phyloP scores from a whole-genome alignment of 75 land plant species.

The Pinus albicaulis region DNA sequence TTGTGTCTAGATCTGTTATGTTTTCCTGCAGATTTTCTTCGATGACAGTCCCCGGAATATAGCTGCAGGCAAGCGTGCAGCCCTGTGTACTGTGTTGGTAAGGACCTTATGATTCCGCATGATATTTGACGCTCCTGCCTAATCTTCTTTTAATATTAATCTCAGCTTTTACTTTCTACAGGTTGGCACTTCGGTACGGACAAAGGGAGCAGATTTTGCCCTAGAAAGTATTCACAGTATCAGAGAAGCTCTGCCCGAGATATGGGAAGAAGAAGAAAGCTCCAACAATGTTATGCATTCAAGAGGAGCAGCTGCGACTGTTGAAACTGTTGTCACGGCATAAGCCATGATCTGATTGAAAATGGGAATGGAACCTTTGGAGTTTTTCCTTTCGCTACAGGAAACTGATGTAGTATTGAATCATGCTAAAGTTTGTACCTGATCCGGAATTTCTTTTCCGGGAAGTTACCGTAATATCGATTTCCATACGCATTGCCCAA shows the following conservation, averaged over 20 bases:
- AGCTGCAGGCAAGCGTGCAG: conserved; percentile 28
- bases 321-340: conserved; percentile 5
- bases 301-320: conserved; percentile 18
- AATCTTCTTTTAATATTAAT: no score
- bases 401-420: no score
- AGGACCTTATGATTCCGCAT: background rate
- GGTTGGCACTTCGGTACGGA: conserved; percentile 15
- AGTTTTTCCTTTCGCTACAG: no score
- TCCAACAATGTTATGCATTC: background rate
- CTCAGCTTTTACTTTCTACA: background rate
- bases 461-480: no score
- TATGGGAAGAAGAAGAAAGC: conserved; percentile 18
- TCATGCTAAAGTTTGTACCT: no score
- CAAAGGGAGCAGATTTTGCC: conserved; percentile 37
- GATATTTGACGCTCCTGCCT: background rate
- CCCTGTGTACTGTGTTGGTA: conserved; percentile 33
- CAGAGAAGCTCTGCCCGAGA: conserved; percentile 29
- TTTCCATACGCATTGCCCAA: no score
- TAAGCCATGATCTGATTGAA: background rate
- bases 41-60: conserved; percentile 43
- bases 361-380: background rate
- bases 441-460: no score
- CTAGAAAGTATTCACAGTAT: conserved; percentile 33
- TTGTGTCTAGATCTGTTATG: background rate
- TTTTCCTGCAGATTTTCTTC: conserved; percentile 31